phyloP scores from a whole-genome alignment of 495 filamentous ascomycete genomes.

The Cercophora sp. region DNA sequence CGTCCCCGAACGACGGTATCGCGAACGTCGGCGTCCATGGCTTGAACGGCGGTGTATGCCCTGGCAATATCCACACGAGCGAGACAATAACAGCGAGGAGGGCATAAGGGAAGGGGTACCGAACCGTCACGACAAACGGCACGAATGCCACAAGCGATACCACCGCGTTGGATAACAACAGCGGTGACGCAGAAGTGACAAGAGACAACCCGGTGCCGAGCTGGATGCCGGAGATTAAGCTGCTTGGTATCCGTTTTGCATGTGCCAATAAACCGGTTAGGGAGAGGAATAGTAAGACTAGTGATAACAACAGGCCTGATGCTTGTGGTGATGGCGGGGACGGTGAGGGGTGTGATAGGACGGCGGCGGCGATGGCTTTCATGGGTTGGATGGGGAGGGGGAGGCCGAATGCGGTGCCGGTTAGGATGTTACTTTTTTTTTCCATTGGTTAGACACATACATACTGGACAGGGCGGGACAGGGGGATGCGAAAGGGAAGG shows the following conservation, averaged over 20 bases:
- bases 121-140: constrained; percentile 17
- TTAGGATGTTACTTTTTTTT: constrained; percentile 81
- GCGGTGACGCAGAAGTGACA: constrained; percentile 60
- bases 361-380: constrained; percentile 44
- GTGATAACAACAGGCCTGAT: constrained; percentile 72
- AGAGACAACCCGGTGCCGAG: constrained; percentile 82
- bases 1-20: not conserved
- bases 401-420: constrained; percentile 77
- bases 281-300: constrained; percentile 69
- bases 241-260: constrained; percentile 67
- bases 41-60: too few species aligned
- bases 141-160: constrained; percentile 56
- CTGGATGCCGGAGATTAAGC: constrained; percentile 91
- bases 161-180: constrained; percentile 56
- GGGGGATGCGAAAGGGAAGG: too few species aligned
- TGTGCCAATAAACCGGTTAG: constrained; percentile 73
- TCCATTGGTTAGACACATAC: too few species aligned
- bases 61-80: too few species aligned
- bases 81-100: not conserved
- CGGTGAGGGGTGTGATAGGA: not conserved
- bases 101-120: not conserved
- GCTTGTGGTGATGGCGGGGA: too few species aligned
- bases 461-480: too few species aligned
- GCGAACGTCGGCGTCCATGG: not conserved
- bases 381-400: constrained; percentile 84